phyloP scores from a whole-genome alignment of 192 early-diverging fungal genomes.

The Rhizophagus prolifer region DNA sequence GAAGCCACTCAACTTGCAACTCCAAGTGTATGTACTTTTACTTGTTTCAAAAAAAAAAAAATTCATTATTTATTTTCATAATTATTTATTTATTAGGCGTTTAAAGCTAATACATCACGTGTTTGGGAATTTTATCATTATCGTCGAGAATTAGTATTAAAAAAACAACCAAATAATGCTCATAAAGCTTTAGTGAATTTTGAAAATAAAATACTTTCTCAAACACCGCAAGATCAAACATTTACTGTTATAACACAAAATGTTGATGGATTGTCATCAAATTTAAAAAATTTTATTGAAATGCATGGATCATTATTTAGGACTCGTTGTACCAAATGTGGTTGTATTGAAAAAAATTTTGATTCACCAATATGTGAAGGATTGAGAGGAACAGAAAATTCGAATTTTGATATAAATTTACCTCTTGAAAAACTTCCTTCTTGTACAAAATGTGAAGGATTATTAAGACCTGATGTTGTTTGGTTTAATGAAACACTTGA shows the following conservation, averaged over 20 bases:
- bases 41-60: too few species aligned
- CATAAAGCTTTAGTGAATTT: slow-evolving; percentile 27
- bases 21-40: not conserved
- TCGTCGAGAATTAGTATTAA: slow-evolving; percentile 28
- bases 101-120: slow-evolving; percentile 21
- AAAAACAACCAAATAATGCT: slow-evolving; percentile 16
- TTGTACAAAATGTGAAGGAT: slow-evolving; percentile 16
- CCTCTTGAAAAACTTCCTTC: slow-evolving; percentile 14
- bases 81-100: slow-evolving; percentile 26
- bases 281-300: slow-evolving; percentile 21
- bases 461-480: slow-evolving; percentile 29
- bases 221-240: not conserved
- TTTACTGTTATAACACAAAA: slow-evolving; percentile 34
- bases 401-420: not conserved
- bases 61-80: too few species aligned
- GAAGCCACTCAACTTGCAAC: slow-evolving; percentile 14
- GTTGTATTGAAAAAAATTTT: slow-evolving; percentile 15
- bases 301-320: slow-evolving; percentile 30
- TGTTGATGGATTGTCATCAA: slow-evolving; percentile 21
- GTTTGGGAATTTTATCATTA: slow-evolving; percentile 36
- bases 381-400: slow-evolving; percentile 20
- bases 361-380: slow-evolving; percentile 21
- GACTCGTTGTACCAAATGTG: slow-evolving; percentile 31
- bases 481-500: slow-evolving; percentile 25
- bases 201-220: slow-evolving; percentile 8